Conservation (phyloP, 2,329 filamentous ascomycete genomes). For the Aureobasidium sp. region DNA sequence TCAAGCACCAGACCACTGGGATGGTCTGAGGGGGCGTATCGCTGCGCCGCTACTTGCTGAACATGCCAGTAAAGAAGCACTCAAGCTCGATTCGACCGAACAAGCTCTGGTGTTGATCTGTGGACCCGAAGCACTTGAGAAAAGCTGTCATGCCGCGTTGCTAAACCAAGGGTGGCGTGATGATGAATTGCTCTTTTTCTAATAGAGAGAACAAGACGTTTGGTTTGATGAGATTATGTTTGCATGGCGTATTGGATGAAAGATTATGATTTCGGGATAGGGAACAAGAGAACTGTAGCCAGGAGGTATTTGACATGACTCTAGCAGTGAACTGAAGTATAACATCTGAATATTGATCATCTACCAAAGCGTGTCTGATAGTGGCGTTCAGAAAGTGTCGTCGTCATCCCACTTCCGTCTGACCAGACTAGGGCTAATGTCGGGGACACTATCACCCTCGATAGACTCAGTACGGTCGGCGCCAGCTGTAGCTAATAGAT, state of each 20-base stretch:
- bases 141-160: slow-evolving; percentile 50
- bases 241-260: background rate
- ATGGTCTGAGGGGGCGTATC: slow-evolving; percentile 60
- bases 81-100: slow-evolving; percentile 32
- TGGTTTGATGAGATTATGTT: background rate
- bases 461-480: slow-evolving; percentile 45
- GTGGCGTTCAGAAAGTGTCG: slow-evolving; percentile 35
- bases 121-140: slow-evolving; percentile 69
- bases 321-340: background rate
- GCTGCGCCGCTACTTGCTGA: slow-evolving; percentile 53
- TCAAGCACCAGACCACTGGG: slow-evolving; percentile 56
- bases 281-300: background rate
- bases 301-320: background rate
- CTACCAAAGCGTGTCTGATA: background rate
- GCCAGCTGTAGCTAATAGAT: slow-evolving; percentile 68
- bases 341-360: background rate
- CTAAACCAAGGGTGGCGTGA: slow-evolving; percentile 61
- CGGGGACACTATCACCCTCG: slow-evolving; percentile 33
- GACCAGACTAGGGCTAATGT: slow-evolving; percentile 42
- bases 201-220: background rate
- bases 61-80: slow-evolving; percentile 37
- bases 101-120: slow-evolving; percentile 64
- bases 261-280: background rate
- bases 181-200: slow-evolving; percentile 70
- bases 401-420: slow-evolving; percentile 35